Evolutionary conservation across 345 rosid species (phyloP).

Genomic region (Triadica sebifera): DNA sequence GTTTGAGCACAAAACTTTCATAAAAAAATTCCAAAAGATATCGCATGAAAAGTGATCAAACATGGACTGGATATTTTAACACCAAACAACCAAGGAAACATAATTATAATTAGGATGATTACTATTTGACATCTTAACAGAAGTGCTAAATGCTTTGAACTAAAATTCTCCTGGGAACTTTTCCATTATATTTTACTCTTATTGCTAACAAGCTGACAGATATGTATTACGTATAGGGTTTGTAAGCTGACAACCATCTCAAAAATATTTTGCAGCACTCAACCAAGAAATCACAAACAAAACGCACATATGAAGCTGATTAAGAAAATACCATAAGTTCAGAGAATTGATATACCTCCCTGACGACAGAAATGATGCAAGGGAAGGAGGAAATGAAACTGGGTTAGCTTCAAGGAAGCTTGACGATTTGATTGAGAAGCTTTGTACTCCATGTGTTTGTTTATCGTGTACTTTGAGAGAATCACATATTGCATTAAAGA

Average conservation of each 20-base stretch:
- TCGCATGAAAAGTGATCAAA: not conserved
- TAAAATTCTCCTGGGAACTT: not conserved
- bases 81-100: not conserved
- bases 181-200: not conserved
- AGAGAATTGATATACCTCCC: slow-evolving; percentile 52
- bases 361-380: slow-evolving; percentile 55
- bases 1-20: not conserved
- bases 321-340: slow-evolving; percentile 15
- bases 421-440: slow-evolving; percentile 53
- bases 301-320: not conserved
- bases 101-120: not conserved
- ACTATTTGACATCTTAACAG: not conserved
- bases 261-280: slow-evolving; percentile 2
- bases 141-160: not conserved
- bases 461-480: slow-evolving; percentile 37
- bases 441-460: slow-evolving; percentile 44
- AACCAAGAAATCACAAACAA: not conserved
- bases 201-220: not conserved
- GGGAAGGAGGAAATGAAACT: slow-evolving; percentile 38
- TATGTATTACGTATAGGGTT: not conserved
- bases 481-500: slow-evolving; percentile 44
- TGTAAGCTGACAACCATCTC: not conserved
- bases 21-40: not conserved
- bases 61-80: not conserved
- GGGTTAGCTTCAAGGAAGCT: slow-evolving; percentile 46